These are phyloP conservation scores for Artemisia tridentata DNA, from an alignment of 129 eudicot genomes.

Conservation along the genomic window DNA sequence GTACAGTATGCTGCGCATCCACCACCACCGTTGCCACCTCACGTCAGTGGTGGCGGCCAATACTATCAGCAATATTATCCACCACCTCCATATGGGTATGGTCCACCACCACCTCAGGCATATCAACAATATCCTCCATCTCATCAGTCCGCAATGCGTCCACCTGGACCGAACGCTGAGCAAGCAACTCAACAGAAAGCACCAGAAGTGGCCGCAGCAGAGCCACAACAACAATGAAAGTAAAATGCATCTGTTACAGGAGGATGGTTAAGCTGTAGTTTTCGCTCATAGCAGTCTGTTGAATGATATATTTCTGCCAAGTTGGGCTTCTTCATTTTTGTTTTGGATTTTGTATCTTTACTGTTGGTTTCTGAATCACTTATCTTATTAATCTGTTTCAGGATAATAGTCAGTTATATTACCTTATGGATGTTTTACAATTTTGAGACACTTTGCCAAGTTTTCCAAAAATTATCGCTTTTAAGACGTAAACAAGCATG, in stretches of 20 bases:
- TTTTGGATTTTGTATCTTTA: slow-evolving; percentile 15
- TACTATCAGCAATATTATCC: slow-evolving; percentile 77
- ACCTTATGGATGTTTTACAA: too few species aligned
- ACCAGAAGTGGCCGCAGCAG: slow-evolving; percentile 18
- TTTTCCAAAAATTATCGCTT: too few species aligned
- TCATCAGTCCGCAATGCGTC: slow-evolving; percentile 46
- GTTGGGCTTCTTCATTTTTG: slow-evolving; percentile 3
- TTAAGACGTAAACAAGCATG: too few species aligned
- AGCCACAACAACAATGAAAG: slow-evolving; percentile 3
- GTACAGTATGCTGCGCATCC: slow-evolving; percentile 52
- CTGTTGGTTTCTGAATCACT: background rate
- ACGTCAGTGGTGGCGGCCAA: slow-evolving; percentile 42
- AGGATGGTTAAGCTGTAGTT: background rate
- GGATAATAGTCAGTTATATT: too few species aligned
- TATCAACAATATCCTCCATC: slow-evolving; percentile 82
- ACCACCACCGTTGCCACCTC: slow-evolving; percentile 68
- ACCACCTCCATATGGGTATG: slow-evolving; percentile 53
- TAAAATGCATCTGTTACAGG: background rate
- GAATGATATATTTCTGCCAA: background rate
- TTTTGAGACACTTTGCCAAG: too few species aligned
- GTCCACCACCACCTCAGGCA: slow-evolving; percentile 50
- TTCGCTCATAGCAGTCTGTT: background rate
- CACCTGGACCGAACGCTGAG: slow-evolving; percentile 45
- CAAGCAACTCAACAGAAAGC: slow-evolving; percentile 41
- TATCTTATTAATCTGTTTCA: background rate